A percentile compares a stretch with the other conserved stretches of the same genome.
These are phyloP conservation scores for Penicillium palitans DNA, from an alignment of 2,329 filamentous ascomycete genomes.

Conservation along the genomic window DNA sequence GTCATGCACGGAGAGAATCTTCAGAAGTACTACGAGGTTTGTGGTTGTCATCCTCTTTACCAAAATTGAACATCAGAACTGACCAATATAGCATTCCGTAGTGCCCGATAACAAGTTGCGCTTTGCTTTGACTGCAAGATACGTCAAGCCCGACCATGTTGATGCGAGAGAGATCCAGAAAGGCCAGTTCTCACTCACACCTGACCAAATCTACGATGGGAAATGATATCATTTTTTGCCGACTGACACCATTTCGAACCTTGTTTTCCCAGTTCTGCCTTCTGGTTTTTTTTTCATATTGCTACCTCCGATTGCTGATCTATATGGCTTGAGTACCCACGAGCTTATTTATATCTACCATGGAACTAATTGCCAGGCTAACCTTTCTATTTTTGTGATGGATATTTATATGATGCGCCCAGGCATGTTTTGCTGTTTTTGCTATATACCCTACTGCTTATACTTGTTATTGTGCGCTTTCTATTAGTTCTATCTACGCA, in stretches of 20 bases:
- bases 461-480: neutral
- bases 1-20: constrained; percentile 58
- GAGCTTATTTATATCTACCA: neutral
- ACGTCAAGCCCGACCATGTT: constrained; percentile 32
- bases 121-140: constrained; percentile 40
- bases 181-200: constrained; percentile 28
- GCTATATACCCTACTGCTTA: constrained; percentile 10
- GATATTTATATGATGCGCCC: neutral
- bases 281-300: too few relatives aligned
- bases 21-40: constrained; percentile 57
- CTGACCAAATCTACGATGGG: constrained; percentile 34
- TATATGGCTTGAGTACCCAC: neutral
- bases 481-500: neutral
- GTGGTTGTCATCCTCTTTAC: neutral
- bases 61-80: neutral
- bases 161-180: constrained; percentile 26
- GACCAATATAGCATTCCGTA: constrained; percentile 33
- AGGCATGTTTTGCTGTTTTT: neutral
- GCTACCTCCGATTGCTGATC: neutral
- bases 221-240: constrained; percentile 16
- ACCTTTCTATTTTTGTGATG: neutral
- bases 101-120: constrained; percentile 33
- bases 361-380: neutral
- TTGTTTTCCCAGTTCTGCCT: neutral
- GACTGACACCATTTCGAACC: neutral